Base-by-base conservation (phyloP, 768 basidiomycete genomes). In the Mycena capillaripes region DNA sequence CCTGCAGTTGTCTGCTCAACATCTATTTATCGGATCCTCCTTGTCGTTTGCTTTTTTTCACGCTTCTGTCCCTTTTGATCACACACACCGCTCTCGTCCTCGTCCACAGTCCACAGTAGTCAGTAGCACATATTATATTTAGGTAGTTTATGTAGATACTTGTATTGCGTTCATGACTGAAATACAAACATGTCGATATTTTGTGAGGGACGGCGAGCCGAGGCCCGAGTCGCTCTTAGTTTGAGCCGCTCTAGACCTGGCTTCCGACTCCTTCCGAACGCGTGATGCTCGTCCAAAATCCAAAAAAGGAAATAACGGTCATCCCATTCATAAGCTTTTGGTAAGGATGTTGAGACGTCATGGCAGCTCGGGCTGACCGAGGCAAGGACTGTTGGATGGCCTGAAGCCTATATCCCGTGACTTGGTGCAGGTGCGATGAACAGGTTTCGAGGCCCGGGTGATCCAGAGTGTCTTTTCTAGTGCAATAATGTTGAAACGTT, bases 41-140 rank as follows among this genome's bases (percentile, higher is more conserved):
- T 27, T 34, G 23, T 53, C 34, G 8, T n/a, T 50, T 69, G 44
- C 55, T 60, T 57, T 65, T 16, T 57, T 59, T 16, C 32, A 25
- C 19, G 29, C 16, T 34, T 34, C 36, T 52, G 11, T 40, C 25
- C 58, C 53, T 70, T 56, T 71, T 71, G 70, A 30, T 71, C 19
- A 36, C 61, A 63, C 69, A 30, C 60, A 53, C 53, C 61, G 40
- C 46, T 59, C 70, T 58, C 64, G 30, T 27, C 36, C 34, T 30
- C 62, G n/a, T n/a, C n/a, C n/a, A n/a, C n/a, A n/a, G n/a, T n/a
- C n/a, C n/a, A n/a, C n/a, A n/a, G 64, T 71, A 71, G 70, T 71
- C 64, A 71, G 71, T 69, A 72, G 65, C 61, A 59, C 60, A 67
- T 69, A 72, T 57, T 72, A 10, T 72, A 65, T 70, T 63, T 69